These are phyloP conservation scores for Polyplosphaeria fusca DNA, from an alignment of 495 filamentous ascomycete genomes.

Conservation along the genomic window DNA sequence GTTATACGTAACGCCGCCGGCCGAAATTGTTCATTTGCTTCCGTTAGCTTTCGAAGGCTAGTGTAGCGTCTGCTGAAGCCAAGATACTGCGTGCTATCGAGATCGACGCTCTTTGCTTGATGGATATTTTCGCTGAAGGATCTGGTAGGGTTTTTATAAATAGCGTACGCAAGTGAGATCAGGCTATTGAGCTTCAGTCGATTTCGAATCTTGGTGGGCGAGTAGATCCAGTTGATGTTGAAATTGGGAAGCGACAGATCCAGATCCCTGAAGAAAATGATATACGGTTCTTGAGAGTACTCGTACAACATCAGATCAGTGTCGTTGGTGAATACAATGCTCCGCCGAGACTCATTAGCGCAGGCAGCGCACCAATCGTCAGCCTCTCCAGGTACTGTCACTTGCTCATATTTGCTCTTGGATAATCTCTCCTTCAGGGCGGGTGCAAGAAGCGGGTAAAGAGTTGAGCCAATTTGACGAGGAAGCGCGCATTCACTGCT, in stretches of 20 bases:
- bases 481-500: slow-evolving; percentile 12
- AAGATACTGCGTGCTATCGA: neutral
- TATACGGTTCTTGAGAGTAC: slow-evolving; percentile 4
- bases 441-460: slow-evolving; percentile 28
- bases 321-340: slow-evolving; percentile 29
- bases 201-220: slow-evolving; percentile 8
- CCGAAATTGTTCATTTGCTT: neutral
- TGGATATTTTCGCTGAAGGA: slow-evolving; percentile 8
- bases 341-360: slow-evolving; percentile 14
- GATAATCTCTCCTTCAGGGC: slow-evolving; percentile 20
- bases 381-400: slow-evolving; percentile 31
- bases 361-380: slow-evolving; percentile 28
- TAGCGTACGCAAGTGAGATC: slow-evolving; percentile 16
- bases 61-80: slow-evolving; percentile 14
- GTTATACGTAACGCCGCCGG: neutral
- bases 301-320: slow-evolving; percentile 30
- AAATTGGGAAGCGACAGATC: neutral
- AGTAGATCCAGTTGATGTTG: slow-evolving; percentile 5
- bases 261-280: slow-evolving; percentile 26
- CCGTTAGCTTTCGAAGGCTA: neutral
- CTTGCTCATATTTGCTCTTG: slow-evolving; percentile 6
- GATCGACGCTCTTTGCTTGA: slow-evolving; percentile 1
- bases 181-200: slow-evolving; percentile 18
- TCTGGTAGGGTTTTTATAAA: neutral
- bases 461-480: slow-evolving; percentile 1